phyloP scores from a whole-genome alignment of 768 basidiomycete genomes.

The Leccinum boreale region DNA sequence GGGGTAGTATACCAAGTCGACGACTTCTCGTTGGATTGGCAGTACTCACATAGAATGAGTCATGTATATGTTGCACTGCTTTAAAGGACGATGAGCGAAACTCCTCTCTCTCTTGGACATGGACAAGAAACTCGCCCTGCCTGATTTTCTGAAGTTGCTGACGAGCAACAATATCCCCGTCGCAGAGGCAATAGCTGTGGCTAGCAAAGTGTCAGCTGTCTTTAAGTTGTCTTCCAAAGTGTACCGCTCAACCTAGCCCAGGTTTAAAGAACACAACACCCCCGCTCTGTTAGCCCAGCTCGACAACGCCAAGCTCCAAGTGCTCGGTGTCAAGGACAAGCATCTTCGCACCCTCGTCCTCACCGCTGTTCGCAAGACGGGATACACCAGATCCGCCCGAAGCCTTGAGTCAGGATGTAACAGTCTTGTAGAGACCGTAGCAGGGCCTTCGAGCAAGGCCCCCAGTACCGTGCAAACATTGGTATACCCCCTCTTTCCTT shows the following conservation, averaged over 20 bases:
- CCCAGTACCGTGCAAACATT: constrained; percentile 27
- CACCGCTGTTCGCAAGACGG: constrained; percentile 58
- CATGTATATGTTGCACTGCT: not conserved
- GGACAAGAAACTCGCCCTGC: constrained; percentile 52
- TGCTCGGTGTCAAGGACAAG: constrained; percentile 58
- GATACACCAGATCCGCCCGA: constrained; percentile 38
- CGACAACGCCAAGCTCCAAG: constrained; percentile 55
- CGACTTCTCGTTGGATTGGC: constrained; percentile 10
- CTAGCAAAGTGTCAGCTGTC: constrained; percentile 61
- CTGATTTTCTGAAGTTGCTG: constrained; percentile 64
- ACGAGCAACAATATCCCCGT: constrained; percentile 55
- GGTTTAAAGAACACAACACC: constrained; percentile 72
- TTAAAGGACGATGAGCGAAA: not conserved
- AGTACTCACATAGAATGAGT: not conserved
- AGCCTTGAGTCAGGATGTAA: constrained; percentile 16
- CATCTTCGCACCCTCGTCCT: constrained; percentile 62
- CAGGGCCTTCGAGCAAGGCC: constrained; percentile 11
- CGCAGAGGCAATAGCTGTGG: constrained; percentile 63
- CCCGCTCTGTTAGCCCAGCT: constrained; percentile 53
- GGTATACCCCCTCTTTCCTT: constrained; percentile 23
- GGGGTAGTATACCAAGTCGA: constrained; percentile 21
- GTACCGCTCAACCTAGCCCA: constrained; percentile 30
- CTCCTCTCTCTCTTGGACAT: constrained; percentile 14
- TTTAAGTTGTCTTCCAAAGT: not conserved
- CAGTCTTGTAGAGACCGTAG: not conserved